These are phyloP conservation scores for Ambrosiella cleistominuta DNA, from an alignment of 2,329 filamentous ascomycete species.

Conservation along the genomic window DNA sequence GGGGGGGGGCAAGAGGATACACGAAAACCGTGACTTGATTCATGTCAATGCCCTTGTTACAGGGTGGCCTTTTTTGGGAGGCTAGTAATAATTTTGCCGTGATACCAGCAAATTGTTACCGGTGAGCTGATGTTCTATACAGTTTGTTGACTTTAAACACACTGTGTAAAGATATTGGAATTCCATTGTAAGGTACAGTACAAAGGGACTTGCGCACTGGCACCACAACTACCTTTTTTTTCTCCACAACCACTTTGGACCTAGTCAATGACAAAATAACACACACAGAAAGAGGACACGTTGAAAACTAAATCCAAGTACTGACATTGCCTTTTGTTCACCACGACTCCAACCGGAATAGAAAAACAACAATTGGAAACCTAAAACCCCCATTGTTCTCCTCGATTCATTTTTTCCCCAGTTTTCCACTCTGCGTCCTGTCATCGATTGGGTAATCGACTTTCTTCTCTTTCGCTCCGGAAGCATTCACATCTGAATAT, in stretches of 20 bases:
- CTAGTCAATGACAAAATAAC: not conserved
- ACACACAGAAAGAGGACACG: conserved; percentile 13
- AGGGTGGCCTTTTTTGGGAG: conserved; percentile 2
- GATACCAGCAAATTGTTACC: not conserved
- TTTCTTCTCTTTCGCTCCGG: not conserved
- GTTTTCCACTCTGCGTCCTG: conserved; percentile 16
- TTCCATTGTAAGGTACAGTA: not conserved
- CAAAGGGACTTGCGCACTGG: not conserved
- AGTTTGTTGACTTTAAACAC: too few relatives aligned
- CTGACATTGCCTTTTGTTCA: not conserved
- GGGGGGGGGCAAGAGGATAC: not conserved
- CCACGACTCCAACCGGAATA: not conserved
- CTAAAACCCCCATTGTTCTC: not conserved
- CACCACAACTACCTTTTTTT: not conserved
- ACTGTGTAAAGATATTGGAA: not conserved
- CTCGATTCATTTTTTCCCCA: conserved; percentile 2
- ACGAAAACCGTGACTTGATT: not conserved
- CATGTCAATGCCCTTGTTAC: not conserved
- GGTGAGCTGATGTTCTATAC: not conserved
- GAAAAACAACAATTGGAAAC: conserved; percentile 4
- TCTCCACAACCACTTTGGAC: not conserved
- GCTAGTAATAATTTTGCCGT: too few relatives aligned
- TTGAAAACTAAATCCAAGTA: conserved; percentile 8
- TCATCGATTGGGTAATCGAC: conserved; percentile 12
- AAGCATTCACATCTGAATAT: conserved; percentile 1